Evolutionary conservation across 768 basidiomycete genomes (phyloP), one percentile per base, ranked within the genome.

Genomic region (Pleurotus platypus): DNA sequence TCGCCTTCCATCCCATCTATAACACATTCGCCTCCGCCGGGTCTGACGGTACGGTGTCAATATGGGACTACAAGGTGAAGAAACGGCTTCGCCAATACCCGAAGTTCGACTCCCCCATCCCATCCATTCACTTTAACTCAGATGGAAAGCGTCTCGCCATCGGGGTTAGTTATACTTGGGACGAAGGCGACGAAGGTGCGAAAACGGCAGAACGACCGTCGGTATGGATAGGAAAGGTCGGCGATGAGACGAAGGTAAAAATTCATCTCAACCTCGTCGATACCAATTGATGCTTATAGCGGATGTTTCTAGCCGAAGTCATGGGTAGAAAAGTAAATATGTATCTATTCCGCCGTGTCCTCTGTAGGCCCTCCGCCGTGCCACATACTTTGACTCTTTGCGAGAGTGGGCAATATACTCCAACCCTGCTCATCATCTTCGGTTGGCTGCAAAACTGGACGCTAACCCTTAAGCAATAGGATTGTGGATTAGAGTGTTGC

Each of bases 31-130:
- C 93, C 0, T 95, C 95, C 0, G 95, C 89, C 2, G 97, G 97
- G 38, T 96, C 94, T 0, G 97, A 99, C 69, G 87, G 87, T 0
- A 90, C 90, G 1, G 92, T 98, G 43, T 94, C 93, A 0, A 87
- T 98, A 58, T 99, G 97, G 97, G 97, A 98, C 67, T 94, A 95
- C 71, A 87, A 89, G 62, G 89, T 95, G 55, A 97, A 98, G 76
- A 98, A 98, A 68, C 86, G 97, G 1, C 75, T 98, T 54, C 86
- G 94, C 22, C 94, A 96, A 63, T 95, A 91, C 61, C 86, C 88
- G 0, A 91, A 91, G 66, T 94, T 86, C 72, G 71, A 78, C 30
- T 13, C 55, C 3, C 80, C 87, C 2, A 85, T 97, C n/a, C 84
- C 92, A 0, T 82, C 87, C 0, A 75, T 94, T 40, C 82, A 89